A percentile compares a stretch with the other conserved stretches of the same genome.
phyloP scores from a whole-genome alignment of 2,329 filamentous ascomycete species.

The Anthostomella pinea region DNA sequence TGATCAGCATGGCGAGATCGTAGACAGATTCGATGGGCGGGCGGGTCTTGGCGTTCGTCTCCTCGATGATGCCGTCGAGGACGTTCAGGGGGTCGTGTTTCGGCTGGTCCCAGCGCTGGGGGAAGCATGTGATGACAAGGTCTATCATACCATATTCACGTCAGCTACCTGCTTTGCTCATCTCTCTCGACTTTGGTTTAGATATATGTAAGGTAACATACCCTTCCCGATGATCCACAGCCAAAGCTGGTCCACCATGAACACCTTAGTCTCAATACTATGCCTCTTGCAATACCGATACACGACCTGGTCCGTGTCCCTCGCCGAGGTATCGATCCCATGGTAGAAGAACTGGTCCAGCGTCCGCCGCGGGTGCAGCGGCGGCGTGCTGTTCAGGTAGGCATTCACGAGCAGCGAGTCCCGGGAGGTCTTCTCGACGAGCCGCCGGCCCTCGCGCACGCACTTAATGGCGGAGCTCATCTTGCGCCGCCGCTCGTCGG shows the following conservation, averaged over 20 bases:
- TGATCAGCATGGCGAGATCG: constrained; percentile 61
- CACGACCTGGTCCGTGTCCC: constrained; percentile 63
- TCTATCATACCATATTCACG: too few relatives aligned
- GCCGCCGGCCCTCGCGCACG: constrained; percentile 31
- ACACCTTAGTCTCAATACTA: constrained; percentile 52
- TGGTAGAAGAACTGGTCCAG: constrained; percentile 66
- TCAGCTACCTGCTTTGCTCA: too few relatives aligned
- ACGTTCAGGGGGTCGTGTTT: constrained; percentile 62
- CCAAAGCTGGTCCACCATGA: constrained; percentile 70
- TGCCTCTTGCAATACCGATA: constrained; percentile 50
- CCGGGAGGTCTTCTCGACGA: constrained; percentile 25
- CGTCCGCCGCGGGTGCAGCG: constrained; percentile 58
- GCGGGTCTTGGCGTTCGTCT: constrained; percentile 62
- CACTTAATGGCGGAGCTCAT: constrained; percentile 53
- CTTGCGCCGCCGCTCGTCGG: constrained; percentile 48
- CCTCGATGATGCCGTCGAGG: constrained; percentile 60
- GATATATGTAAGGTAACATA: constrained; percentile 19
- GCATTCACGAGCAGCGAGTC: constrained; percentile 48
- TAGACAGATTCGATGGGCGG: constrained; percentile 59
- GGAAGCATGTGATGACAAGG: constrained; percentile 58
- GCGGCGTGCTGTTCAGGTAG: constrained; percentile 44
- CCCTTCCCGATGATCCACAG: constrained; percentile 56
- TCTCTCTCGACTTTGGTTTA: too few relatives aligned
- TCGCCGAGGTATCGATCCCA: constrained; percentile 57
- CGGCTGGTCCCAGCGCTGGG: constrained; percentile 57